phyloP scores from a whole-genome alignment of 2,329 filamentous ascomycete genomes.

The Cordyceps farinosa region DNA sequence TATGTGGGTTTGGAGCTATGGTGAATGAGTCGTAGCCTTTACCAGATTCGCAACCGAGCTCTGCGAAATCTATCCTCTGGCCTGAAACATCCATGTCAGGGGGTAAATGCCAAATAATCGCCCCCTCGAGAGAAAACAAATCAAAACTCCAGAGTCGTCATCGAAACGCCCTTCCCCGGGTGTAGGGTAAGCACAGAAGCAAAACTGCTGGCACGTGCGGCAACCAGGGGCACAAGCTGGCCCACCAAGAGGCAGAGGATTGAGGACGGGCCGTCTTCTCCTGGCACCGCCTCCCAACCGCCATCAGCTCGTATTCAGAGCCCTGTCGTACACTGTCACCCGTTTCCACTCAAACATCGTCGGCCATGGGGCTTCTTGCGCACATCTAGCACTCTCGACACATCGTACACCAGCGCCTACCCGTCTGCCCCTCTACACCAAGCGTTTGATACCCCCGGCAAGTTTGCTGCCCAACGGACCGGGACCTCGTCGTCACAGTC shows the following conservation, averaged over 20 bases:
- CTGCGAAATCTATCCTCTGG: too few species aligned
- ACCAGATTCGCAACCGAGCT: too few species aligned
- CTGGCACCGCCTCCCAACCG: constrained; percentile 4
- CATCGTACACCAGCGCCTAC: neutral
- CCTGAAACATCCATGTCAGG: too few species aligned
- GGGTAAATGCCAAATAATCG: neutral
- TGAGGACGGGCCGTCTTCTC: constrained; percentile 10
- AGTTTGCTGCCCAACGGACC: constrained; percentile 5
- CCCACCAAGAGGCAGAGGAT: constrained; percentile 9
- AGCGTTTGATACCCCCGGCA: neutral
- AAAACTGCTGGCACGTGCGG: constrained; percentile 15
- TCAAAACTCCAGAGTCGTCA: too few species aligned
- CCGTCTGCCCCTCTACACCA: neutral
- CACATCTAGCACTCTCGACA: constrained; percentile 4
- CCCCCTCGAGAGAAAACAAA: too few species aligned
- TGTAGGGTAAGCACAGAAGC: constrained; percentile 14
- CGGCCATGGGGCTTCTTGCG: constrained; percentile 3
- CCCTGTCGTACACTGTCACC: constrained; percentile 10
- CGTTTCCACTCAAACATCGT: constrained; percentile 1
- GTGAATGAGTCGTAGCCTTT: too few species aligned
- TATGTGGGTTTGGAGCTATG: too few species aligned
- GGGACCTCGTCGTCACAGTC: neutral
- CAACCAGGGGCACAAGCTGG: constrained; percentile 1
- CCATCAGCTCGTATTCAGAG: constrained; percentile 9
- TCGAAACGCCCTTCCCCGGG: neutral